Conservation (phyloP, 2,329 filamentous ascomycete species). For the Ilyonectria destructans region DNA sequence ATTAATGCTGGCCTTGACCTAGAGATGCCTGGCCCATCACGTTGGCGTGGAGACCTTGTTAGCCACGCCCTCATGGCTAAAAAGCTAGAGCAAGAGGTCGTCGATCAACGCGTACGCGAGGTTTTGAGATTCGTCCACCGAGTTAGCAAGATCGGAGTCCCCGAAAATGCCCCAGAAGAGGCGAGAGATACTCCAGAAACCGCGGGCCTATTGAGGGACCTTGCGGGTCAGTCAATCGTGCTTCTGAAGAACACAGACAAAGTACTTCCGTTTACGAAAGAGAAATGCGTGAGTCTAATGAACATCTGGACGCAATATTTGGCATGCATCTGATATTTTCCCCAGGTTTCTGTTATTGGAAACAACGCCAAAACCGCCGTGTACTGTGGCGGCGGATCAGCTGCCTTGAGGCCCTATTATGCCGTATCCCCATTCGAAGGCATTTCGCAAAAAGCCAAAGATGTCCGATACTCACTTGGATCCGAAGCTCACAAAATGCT, state of each 20-base stretch:
- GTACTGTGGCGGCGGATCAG: conserved; percentile 23
- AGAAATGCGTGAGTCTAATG: background rate
- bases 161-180: conserved; percentile 11
- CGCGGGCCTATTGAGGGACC: background rate
- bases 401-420: conserved; percentile 13
- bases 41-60: conserved; percentile 12
- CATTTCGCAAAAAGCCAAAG: background rate
- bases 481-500: conserved; percentile 20
- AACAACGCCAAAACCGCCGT: conserved; percentile 6
- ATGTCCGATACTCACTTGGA: conserved; percentile 11
- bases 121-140: conserved; percentile 7
- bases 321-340: background rate
- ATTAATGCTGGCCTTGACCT: conserved; percentile 10
- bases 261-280: conserved; percentile 1
- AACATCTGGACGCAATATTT: background rate
- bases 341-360: conserved; percentile 7
- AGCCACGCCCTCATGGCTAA: conserved; percentile 5
- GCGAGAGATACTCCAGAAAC: conserved; percentile 11
- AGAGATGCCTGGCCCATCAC: conserved; percentile 14
- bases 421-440: conserved; percentile 14
- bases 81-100: background rate
- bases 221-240: conserved; percentile 13
- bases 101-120: conserved; percentile 14
- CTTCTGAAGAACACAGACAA: conserved; percentile 6
- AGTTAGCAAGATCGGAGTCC: background rate